Evolutionary conservation across 176 grass and related monocot genomes (phyloP), one percentile per base, ranked within the genome.

Genomic region (Neostapfia colusana): DNA sequence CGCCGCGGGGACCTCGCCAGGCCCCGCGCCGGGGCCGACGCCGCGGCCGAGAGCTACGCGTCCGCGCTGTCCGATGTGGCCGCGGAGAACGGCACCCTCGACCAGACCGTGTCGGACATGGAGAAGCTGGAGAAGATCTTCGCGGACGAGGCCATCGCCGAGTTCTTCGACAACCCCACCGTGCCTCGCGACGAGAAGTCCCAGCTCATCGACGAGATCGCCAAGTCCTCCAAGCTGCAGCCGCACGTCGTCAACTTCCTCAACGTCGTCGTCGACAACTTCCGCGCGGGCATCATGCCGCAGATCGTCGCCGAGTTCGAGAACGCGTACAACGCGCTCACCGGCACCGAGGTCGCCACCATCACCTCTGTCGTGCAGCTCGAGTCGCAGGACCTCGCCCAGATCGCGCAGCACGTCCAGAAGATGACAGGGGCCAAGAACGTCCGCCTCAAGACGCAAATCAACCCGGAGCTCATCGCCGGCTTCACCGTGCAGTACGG

Each of bases 401-500:
- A 97, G 91, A 97, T 97, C 62, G 89, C 91, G 26, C 81, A 91
- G 84, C 72, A 83, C 54, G 87, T 94, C 39, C 76, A 98, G 68
- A 74, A 82, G 69, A 67, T 94, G 67, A 92, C 95, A 38, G 79
- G 84, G 3, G 95, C 91, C 13, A 57, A 88, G 86, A 94, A 92
- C 57, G 91, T 98, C 84, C 82, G 95, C 79, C 41, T 94, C 48
- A 98, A 94, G 89, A 88, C 91, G 0, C 79, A 70, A 68, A 74
- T 94, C 39, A 56, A 98, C 70, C 86, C 86, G 39, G 92, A 90
- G 0, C 86, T 98, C 67, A 87, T 98, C 65, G 95, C 91, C 43
- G 95, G 95, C 0, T 98, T 94, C 95, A 98, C 89, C 41, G 84
- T 98, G 62, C 89, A 84, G 38, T 98, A 92, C 68, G 91, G 91